These are phyloP conservation scores for Citrus hindsii DNA, from an alignment of 345 rosid species.

Conservation along the genomic window DNA sequence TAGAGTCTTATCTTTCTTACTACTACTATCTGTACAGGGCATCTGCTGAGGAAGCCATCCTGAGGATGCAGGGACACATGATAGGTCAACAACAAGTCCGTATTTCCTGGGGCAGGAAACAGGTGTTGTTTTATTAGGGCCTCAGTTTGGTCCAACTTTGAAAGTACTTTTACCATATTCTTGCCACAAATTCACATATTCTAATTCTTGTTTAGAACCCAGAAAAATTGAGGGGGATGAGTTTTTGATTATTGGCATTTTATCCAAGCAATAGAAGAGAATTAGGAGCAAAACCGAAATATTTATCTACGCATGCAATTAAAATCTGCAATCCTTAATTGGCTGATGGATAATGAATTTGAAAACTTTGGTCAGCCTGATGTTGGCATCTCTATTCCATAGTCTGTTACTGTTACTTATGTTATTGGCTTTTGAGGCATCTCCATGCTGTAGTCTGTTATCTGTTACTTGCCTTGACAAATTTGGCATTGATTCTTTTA, in stretches of 20 bases:
- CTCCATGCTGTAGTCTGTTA: neutral
- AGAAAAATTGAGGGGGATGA: neutral
- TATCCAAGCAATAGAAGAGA: neutral
- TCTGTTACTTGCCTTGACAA: constrained; percentile 7
- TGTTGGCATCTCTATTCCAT: neutral
- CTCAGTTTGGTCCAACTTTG: constrained; percentile 1
- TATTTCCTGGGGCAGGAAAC: constrained; percentile 83
- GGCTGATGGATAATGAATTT: neutral
- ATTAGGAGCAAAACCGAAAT: neutral
- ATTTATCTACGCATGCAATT: neutral
- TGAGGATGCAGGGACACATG: constrained; percentile 83
- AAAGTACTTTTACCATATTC: neutral
- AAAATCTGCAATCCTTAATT: neutral
- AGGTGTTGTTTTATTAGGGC: constrained; percentile 39
- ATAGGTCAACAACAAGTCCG: constrained; percentile 90
- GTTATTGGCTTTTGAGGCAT: neutral
- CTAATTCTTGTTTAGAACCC: neutral
- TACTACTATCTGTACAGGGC: constrained; percentile 33
- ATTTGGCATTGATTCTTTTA: constrained; percentile 29
- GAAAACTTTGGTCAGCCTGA: neutral
- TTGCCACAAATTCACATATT: neutral
- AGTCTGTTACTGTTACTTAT: neutral
- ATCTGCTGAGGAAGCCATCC: constrained; percentile 91
- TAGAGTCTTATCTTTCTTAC: constrained; percentile 2
- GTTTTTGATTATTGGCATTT: neutral